Percentiles rank a stretch among this genome's conserved stretches.
These are phyloP conservation scores for Thermoascus crustaceus DNA, from an alignment of 2,329 filamentous ascomycete species.

Conservation along the genomic window DNA sequence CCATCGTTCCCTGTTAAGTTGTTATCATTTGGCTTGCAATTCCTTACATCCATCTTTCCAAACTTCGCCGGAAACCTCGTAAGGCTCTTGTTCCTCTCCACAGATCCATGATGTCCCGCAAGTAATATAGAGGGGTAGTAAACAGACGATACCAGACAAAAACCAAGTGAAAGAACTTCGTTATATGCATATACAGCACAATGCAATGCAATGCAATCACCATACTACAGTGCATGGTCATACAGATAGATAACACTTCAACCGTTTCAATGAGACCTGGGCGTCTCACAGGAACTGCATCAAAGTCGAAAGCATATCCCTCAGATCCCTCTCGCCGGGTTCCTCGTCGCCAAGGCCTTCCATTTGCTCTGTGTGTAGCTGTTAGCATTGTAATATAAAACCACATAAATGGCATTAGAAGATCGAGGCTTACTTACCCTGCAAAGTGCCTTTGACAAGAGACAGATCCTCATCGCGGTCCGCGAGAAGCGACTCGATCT, in stretches of 20 bases:
- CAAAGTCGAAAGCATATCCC: constrained; percentile 60
- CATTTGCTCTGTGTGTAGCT: constrained; percentile 46
- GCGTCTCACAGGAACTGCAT: constrained; percentile 33
- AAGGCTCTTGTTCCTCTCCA: too few relatives aligned
- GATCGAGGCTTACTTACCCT: constrained; percentile 38
- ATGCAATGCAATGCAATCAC: background rate
- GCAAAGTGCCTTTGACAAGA: constrained; percentile 58
- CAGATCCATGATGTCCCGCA: too few relatives aligned
- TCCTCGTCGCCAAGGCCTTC: constrained; percentile 49
- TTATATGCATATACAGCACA: too few relatives aligned
- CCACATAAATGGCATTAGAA: background rate
- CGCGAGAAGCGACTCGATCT: constrained; percentile 55
- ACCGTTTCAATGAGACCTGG: too few relatives aligned
- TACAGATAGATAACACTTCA: constrained; percentile 3
- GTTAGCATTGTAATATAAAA: constrained; percentile 10
- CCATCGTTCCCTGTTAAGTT: too few relatives aligned
- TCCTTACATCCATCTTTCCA: too few relatives aligned
- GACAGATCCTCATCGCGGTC: constrained; percentile 59
- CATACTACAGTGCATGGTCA: background rate
- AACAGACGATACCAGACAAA: too few relatives aligned
- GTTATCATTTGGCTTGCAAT: too few relatives aligned
- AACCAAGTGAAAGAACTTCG: too few relatives aligned
- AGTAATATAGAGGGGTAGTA: too few relatives aligned
- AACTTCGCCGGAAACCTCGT: too few relatives aligned
- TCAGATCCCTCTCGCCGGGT: constrained; percentile 46